Conservation (phyloP, 108 stramenopile species). For the Skeletonema grethae region DNA sequence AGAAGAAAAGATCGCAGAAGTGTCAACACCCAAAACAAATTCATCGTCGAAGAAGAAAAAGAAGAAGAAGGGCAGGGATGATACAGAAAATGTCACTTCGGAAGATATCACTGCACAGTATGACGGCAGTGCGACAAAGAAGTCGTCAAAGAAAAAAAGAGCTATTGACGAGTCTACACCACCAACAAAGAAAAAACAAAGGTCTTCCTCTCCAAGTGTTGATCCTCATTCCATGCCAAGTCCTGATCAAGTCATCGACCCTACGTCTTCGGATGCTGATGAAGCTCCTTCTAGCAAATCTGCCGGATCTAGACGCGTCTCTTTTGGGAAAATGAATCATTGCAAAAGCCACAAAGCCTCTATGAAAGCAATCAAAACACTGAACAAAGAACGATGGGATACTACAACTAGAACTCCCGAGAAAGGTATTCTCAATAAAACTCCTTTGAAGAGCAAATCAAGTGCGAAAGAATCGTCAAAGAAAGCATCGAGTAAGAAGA, state of each 20-base stretch:
- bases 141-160: constrained; percentile 46
- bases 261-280: constrained; percentile 26
- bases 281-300: constrained; percentile 1
- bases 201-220: constrained; percentile 26
- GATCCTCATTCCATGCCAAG: constrained; percentile 30
- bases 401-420: constrained; percentile 59
- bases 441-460: neutral
- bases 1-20: neutral
- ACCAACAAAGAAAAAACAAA: constrained; percentile 15
- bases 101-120: constrained; percentile 8
- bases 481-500: neutral
- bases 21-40: constrained; percentile 23
- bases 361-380: constrained; percentile 74
- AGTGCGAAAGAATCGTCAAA: neutral
- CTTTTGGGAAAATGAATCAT: constrained; percentile 67
- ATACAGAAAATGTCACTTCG: constrained; percentile 6
- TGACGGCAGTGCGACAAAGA: constrained; percentile 17
- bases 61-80: constrained; percentile 25
- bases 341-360: constrained; percentile 82
- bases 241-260: constrained; percentile 13
- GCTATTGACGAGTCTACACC: constrained; percentile 20
- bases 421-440: constrained; percentile 58
- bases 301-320: constrained; percentile 57
- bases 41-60: constrained; percentile 35
- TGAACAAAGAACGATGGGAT: constrained; percentile 44